Evolutionary conservation across 1,139 yeast genomes (phyloP), one percentile per base, ranked within the genome.

Genomic region (Kluyveromyces marxianus): DNA sequence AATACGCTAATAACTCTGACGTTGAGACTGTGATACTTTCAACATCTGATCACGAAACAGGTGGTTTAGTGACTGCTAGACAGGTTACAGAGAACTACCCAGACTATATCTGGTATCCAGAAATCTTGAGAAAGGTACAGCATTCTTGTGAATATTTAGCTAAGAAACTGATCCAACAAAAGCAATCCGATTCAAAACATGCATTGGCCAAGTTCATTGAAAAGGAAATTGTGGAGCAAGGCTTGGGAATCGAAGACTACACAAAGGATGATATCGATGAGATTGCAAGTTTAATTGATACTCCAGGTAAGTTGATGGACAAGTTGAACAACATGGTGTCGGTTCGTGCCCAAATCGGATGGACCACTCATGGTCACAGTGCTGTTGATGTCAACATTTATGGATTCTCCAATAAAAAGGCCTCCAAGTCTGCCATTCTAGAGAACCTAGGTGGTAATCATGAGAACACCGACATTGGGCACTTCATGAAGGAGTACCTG

Each of bases 31-130:
- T 83, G 42, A 75, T 86, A 35, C 69, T 88, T 39, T 77, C 89
- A 27, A 86, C 95, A 3, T 82, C 92, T 27, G 96, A 88, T 62
- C 96, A 88, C 66, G 96, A 88, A 63, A 88, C 96, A 37, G 96
- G 96, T 51, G 96, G 96, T 2, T 70, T 88, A 54, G 79, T 79
- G 28, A 74, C 84, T 41, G 87, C 94, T 1, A 77, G 87, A 67
- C 96, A 88, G 68, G 67, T 83, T 26, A 63, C 79, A 6, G 66
- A 72, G 31, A 61, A 63, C 10, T 80, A 79, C 53, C 87, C 86
- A 2, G 84, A 80, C 36, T 81, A 86, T 57, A 57, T 78, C 45
- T 87, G 96, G 96, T 76, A 74, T 55, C 96, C 96, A 4, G 77
- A 80, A 55, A 85, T 76, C 14, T 70, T 88, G 46, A 63, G 70